Evolutionary conservation across 1,284 basidiomycete species (phyloP).

Genomic region (Austroboletus niveus): DNA sequence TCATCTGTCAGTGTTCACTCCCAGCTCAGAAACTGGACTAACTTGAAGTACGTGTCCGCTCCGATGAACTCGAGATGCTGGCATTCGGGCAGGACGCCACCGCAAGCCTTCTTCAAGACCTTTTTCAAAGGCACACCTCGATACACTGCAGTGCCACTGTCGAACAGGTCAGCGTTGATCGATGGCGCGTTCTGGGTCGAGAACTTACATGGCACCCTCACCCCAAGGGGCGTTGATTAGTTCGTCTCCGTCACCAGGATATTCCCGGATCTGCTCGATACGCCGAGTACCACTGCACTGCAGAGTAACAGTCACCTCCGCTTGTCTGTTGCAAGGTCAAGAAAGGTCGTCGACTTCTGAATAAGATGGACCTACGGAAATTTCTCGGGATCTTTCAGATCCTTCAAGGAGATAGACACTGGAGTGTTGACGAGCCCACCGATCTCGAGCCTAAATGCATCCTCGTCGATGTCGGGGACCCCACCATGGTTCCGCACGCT

Average conservation of each 20-base stretch:
- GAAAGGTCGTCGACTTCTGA: neutral
- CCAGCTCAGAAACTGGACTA: conserved; percentile 6
- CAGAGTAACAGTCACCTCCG: conserved; percentile 50
- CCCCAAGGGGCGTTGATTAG: conserved; percentile 57
- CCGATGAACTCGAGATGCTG: conserved; percentile 56
- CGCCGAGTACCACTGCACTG: conserved; percentile 56
- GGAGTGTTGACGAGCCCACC: conserved; percentile 11
- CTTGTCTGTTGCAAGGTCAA: conserved; percentile 34
- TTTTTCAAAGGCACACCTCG: conserved; percentile 54
- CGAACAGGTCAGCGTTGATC: neutral
- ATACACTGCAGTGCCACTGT: conserved; percentile 43
- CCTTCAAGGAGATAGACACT: conserved; percentile 15
- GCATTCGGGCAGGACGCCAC: conserved; percentile 47
- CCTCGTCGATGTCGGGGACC: conserved; percentile 17
- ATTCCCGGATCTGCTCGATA: conserved; percentile 51
- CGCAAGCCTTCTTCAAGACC: conserved; percentile 51
- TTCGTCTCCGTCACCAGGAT: conserved; percentile 59
- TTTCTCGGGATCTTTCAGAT: conserved; percentile 15
- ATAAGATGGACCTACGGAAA: conserved; percentile 11
- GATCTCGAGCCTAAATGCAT: conserved; percentile 12
- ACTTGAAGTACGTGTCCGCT: conserved; percentile 61
- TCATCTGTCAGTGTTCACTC: neutral
- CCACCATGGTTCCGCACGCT: conserved; percentile 18
- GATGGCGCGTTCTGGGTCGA: neutral
- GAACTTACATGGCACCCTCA: conserved; percentile 50